Evolutionary conservation across 192 early-diverging fungal species (phyloP).

Genomic region (Linnemannia hyalina): DNA sequence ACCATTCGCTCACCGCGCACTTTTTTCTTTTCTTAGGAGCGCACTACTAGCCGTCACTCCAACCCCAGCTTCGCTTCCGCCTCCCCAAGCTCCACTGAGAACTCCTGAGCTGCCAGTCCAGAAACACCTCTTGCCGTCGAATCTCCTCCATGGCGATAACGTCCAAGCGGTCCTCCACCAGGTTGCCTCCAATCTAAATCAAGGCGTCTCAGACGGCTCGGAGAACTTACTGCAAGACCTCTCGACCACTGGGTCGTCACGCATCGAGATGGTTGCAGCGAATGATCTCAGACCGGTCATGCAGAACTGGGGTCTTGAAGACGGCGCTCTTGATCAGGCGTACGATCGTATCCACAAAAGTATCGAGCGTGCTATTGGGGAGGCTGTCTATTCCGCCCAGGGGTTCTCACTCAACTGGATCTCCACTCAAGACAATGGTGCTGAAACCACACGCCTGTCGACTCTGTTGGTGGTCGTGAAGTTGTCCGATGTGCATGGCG

Average conservation of each 20-base stretch:
- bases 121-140: not conserved
- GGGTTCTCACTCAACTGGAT: slow-evolving; percentile 2
- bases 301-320: slow-evolving; percentile 11
- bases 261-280: not conserved
- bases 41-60: too few relatives aligned
- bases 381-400: slow-evolving; percentile 19
- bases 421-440: not conserved
- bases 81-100: not conserved
- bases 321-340: not conserved
- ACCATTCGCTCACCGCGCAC: too few relatives aligned
- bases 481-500: not conserved
- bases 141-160: not conserved
- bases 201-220: not conserved
- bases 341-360: not conserved
- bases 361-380: not conserved
- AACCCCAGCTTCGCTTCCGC: not conserved
- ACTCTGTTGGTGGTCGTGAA: slow-evolving; percentile 20
- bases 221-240: not conserved
- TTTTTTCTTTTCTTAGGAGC: too few relatives aligned
- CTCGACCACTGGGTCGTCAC: not conserved
- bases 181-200: not conserved
- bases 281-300: not conserved
- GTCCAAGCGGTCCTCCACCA: not conserved
- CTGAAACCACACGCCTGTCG: not conserved
- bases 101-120: not conserved